Conservation (phyloP, 2,329 filamentous ascomycete genomes). For the Talaromyces marneffei region DNA sequence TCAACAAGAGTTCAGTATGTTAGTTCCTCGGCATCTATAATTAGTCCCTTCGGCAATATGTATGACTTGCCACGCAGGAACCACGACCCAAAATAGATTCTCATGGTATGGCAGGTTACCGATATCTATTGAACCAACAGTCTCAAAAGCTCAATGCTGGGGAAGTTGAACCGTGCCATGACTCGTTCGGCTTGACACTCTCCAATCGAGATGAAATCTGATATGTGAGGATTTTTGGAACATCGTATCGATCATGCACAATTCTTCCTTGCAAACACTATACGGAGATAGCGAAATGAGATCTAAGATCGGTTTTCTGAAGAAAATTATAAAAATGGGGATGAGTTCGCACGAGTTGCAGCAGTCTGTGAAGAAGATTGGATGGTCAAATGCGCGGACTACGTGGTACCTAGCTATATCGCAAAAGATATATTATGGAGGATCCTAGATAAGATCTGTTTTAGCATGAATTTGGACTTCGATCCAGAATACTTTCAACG, state of each 20-base stretch:
- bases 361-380: neutral
- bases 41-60: neutral
- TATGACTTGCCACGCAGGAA: neutral
- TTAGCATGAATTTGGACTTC: too few relatives aligned
- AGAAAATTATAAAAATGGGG: neutral
- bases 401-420: neutral
- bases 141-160: too few relatives aligned
- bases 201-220: neutral
- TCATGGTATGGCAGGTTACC: neutral
- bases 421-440: neutral
- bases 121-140: too few relatives aligned
- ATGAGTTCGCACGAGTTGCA: neutral
- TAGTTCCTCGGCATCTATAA: neutral
- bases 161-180: neutral
- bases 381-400: neutral
- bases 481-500: too few relatives aligned
- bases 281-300: neutral
- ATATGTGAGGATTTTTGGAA: neutral
- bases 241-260: neutral
- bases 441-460: too few relatives aligned
- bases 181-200: neutral
- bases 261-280: neutral
- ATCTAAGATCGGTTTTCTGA: neutral
- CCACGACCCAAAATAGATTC: neutral
- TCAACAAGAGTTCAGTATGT: neutral